Base-by-base conservation (phyloP, 345 rosid species). In the Physaria fendleri region DNA sequence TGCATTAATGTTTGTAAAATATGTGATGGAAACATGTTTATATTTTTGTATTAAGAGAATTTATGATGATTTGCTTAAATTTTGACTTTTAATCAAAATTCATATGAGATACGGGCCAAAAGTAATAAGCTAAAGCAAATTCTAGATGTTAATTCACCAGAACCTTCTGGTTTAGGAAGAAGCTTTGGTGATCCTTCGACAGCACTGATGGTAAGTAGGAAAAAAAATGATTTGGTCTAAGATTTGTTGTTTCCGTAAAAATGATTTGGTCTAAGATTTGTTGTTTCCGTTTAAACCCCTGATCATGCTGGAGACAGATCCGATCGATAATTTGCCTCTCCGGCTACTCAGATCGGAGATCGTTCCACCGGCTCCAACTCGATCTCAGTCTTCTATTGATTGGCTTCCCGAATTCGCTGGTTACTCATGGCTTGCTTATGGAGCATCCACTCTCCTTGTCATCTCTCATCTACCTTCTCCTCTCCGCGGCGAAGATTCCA, bases 371-470 rank as follows among this genome's bases (percentile, higher is more conserved):
- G 85, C 92, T 30, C 92, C 96, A 20, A 78, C 75, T 37, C 80
- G 77, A 62, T 83, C 86, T 20, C 34, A 66, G 8, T 82, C 84
- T 42, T 66, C 90, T 71, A 66, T 85, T 66, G 98, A 91, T 66
- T 88, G 94, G 95, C 66, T 91, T 30, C 88, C 96, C 6, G 96
- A 85, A 57, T 84, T 82, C 54, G 73, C 79, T 18, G 92, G 96
- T 68, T 75, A 82, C 88, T 79, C 98, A 78, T 91, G 98, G 96
- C 80, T 84, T 33, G 96, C 95, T 8, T 91, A 88, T 65, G 95
- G 95, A 14, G 95, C 96, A 9, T 91, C 96, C 59, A 81, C 96
- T 50, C 88, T 91, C 53, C 77, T 88, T 14, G 87, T 88, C 50
- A 77, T 91, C 66, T 83, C 96, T 33, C 98, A 91, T 77, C 69